Conservation (phyloP, 495 filamentous ascomycete genomes). For the Penicillium dipodomyicola region DNA sequence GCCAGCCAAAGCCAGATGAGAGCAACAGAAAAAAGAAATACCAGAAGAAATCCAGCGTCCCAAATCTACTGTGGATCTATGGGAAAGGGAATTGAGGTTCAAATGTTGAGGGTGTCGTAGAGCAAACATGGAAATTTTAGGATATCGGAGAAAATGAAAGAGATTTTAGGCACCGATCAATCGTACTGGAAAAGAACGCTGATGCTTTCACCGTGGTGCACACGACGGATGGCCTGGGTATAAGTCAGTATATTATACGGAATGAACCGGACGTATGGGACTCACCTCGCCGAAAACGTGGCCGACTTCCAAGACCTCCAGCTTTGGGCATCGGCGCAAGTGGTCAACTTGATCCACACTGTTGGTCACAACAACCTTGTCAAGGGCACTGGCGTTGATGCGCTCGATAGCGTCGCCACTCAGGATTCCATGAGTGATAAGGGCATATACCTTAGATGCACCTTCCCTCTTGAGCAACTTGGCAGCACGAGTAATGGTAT, state of each 20-base stretch:
- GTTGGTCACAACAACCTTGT: slow-evolving; percentile 92
- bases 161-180: slow-evolving; percentile 28
- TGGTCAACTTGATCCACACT: slow-evolving; percentile 88
- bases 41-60: slow-evolving; percentile 11
- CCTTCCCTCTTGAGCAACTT: slow-evolving; percentile 94
- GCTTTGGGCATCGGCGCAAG: slow-evolving; percentile 68
- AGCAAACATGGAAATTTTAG: slow-evolving; percentile 11
- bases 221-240: slow-evolving; percentile 81
- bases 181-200: slow-evolving; percentile 95
- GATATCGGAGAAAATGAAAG: slow-evolving; percentile 18
- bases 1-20: no score
- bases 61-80: slow-evolving; percentile 29
- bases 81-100: slow-evolving; percentile 2
- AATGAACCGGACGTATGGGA: slow-evolving; percentile 11
- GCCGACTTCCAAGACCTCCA: slow-evolving; percentile 89
- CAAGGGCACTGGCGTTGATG: slow-evolving; percentile 85
- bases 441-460: slow-evolving; percentile 79
- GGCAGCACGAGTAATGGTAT: slow-evolving; percentile 95
- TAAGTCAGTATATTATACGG: slow-evolving; percentile 20
- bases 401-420: slow-evolving; percentile 92
- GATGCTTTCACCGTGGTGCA: slow-evolving; percentile 97
- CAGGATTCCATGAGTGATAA: slow-evolving; percentile 92
- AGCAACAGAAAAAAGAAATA: no score
- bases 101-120: background rate
- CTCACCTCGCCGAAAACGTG: slow-evolving; percentile 87